phyloP scores from a whole-genome alignment of 2,329 filamentous ascomycete species.

The Helotiales sp. region DNA sequence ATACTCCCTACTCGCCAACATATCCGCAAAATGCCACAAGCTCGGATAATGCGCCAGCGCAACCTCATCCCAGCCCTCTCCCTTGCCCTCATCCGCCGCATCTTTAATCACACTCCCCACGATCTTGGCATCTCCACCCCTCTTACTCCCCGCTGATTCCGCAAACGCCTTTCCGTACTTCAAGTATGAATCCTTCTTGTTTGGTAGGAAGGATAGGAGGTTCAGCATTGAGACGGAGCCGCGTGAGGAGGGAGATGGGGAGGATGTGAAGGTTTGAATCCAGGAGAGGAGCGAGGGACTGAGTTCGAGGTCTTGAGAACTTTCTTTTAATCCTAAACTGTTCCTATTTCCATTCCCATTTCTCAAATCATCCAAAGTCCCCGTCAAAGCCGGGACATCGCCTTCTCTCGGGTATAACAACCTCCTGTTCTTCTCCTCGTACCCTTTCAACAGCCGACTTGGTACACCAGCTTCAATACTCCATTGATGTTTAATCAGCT shows the following conservation, averaged over 20 bases:
- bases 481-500: slow-evolving; percentile 43
- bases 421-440: slow-evolving; percentile 44
- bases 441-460: slow-evolving; percentile 46
- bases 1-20: slow-evolving; percentile 62
- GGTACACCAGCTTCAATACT: slow-evolving; percentile 51
- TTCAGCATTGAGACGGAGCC: slow-evolving; percentile 67
- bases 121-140: slow-evolving; percentile 65
- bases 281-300: slow-evolving; percentile 55
- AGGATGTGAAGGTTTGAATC: slow-evolving; percentile 47
- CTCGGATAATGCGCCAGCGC: slow-evolving; percentile 69
- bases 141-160: slow-evolving; percentile 52
- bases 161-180: slow-evolving; percentile 62
- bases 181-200: slow-evolving; percentile 58
- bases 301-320: slow-evolving; percentile 56
- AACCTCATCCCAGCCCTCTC: slow-evolving; percentile 62
- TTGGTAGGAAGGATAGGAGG: slow-evolving; percentile 60
- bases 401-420: slow-evolving; percentile 46
- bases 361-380: slow-evolving; percentile 40
- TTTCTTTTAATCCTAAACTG: slow-evolving; percentile 42
- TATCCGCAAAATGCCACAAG: slow-evolving; percentile 65
- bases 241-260: too few species aligned
- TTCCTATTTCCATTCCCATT: slow-evolving; percentile 24
- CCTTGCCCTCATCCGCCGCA: slow-evolving; percentile 31
- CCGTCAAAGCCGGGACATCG: slow-evolving; percentile 46
- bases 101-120: slow-evolving; percentile 59